phyloP scores from a whole-genome alignment of 129 eudicot genomes.

The Cynara cardunculus region DNA sequence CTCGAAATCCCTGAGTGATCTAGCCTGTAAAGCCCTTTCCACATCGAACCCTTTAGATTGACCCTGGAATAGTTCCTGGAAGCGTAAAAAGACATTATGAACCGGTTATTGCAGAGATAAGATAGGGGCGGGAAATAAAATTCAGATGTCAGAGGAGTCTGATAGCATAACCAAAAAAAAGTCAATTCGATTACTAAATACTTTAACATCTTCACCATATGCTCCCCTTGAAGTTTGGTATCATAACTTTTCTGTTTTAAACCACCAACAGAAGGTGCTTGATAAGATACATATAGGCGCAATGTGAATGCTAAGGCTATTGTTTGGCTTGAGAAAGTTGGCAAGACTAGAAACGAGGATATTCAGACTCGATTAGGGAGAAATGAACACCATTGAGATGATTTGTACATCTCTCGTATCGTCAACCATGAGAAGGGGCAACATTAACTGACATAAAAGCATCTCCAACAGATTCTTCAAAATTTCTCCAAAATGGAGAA shows the following conservation, averaged over 20 bases:
- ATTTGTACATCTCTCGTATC: not conserved
- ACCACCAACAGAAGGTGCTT: not conserved
- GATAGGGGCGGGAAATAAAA: not conserved
- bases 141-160: not conserved
- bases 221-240: not conserved
- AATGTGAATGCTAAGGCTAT: not conserved
- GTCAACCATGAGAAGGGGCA: not conserved
- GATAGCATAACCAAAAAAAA: not conserved
- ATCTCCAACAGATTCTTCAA: not conserved
- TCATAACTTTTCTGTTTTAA: not conserved
- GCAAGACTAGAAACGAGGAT: not conserved
- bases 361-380: not conserved
- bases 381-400: not conserved
- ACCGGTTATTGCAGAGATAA: not conserved
- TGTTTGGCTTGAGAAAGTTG: not conserved
- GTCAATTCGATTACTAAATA: not conserved
- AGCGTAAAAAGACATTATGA: not conserved
- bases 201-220: not conserved
- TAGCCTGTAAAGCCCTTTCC: slow-evolving; percentile 62
- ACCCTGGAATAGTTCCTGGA: slow-evolving; percentile 90
- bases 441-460: not conserved
- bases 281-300: not conserved
- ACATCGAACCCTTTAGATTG: slow-evolving; percentile 73
- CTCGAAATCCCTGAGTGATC: slow-evolving; percentile 73
- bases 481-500: not conserved